Base-by-base conservation (phyloP, 2,329 filamentous ascomycete species). In the Chaetomium sp. region DNA sequence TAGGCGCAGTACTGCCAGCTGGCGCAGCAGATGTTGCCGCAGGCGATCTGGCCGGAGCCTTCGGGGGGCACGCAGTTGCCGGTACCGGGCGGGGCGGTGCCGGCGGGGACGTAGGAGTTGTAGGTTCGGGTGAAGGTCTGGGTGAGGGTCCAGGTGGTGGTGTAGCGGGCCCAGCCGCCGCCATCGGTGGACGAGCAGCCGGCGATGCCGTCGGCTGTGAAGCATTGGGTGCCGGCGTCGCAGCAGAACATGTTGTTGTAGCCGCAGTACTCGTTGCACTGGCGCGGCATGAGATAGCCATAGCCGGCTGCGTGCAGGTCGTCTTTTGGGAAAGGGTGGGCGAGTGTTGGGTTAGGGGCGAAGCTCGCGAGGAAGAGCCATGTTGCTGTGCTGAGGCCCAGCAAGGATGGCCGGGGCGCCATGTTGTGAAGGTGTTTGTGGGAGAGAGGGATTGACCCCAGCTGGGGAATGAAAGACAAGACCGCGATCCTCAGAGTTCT, bases 21-120 rank as follows among this genome's bases (percentile, higher is more conserved):
- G 32, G 81, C 80, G 70, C 88, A 92, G 76, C 88, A 91, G 56
- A 85, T 84, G 52, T 68, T 67, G 36, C 87, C 87, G 67, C 88
- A 91, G 3, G 80, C 76, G 6, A 78, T 78, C 69, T 88, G 73
- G 54, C 79, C 77, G 4, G 74, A 69, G n/a, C 72, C 72, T 49
- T 69, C 66, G 2, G 63, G 65, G 1, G 82, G 80, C 1, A 76
- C 68, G 66, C 82, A 86, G 60, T 74, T 67, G 41, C 69, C 72
- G 27, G 74, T 72, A 12, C 67, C 68, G n/a, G 71, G 75, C 2
- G 73, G 33, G 5, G 48, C 73, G 19, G 76, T 76, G 0, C 74
- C 73, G 2, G 74, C 72, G 38, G 71, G 71, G 64, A 75, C 73
- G 55, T 71, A 73, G 8, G 79, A 80, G 68, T 74, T 80, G 66